These are phyloP conservation scores for Helianthus tuberosus DNA, from an alignment of 129 eudicot species.

Conservation along the genomic window DNA sequence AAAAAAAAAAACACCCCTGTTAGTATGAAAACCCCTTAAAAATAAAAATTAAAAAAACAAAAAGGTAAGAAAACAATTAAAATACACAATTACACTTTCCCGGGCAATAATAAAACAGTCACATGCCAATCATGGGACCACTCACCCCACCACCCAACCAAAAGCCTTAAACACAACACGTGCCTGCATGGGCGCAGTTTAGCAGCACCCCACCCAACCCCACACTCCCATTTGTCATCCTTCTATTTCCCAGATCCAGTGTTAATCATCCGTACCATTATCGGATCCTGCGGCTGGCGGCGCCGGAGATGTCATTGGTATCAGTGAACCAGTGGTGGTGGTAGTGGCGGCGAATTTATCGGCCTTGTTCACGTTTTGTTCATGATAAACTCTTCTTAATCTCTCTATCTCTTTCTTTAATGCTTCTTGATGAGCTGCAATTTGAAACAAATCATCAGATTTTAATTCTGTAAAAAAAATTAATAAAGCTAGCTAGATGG, in stretches of 20 bases:
- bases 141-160: slow-evolving; percentile 39
- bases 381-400: slow-evolving; percentile 34
- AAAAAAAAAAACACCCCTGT: no score
- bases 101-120: slow-evolving; percentile 13
- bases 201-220: slow-evolving; percentile 15
- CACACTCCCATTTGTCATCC: slow-evolving; percentile 13
- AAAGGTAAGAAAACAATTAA: no score
- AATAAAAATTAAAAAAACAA: no score
- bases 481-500: neutral
- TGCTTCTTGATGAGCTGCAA: slow-evolving; percentile 47
- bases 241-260: slow-evolving; percentile 29
- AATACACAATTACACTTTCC: no score
- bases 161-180: slow-evolving; percentile 40
- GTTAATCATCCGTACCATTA: slow-evolving; percentile 33
- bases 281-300: slow-evolving; percentile 1
- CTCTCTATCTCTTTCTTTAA: slow-evolving; percentile 37
- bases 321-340: slow-evolving; percentile 4
- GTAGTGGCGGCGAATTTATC: slow-evolving; percentile 3
- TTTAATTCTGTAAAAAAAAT: neutral
- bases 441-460: neutral
- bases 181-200: slow-evolving; percentile 29
- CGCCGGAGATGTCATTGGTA: neutral
- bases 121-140: slow-evolving; percentile 46
- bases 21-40: no score
- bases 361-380: slow-evolving; percentile 35